A percentile compares a stretch with the other conserved stretches of the same genome.
These are phyloP conservation scores for Eucalyptus virginea DNA, from an alignment of 345 rosid species.

Conservation along the genomic window DNA sequence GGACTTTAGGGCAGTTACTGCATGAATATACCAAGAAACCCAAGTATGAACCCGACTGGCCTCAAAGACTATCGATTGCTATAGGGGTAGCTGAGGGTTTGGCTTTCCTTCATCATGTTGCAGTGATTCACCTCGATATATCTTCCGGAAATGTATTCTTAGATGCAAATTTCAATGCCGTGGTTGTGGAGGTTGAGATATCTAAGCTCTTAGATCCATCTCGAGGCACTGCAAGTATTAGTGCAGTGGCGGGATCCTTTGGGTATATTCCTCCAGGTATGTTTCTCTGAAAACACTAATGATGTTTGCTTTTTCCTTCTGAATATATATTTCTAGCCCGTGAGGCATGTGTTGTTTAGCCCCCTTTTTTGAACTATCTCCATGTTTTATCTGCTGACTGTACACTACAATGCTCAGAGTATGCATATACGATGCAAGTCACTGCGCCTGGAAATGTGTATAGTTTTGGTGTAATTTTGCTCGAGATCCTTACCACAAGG, in stretches of 20 bases:
- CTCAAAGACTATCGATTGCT: constrained; percentile 70
- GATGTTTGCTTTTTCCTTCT: neutral
- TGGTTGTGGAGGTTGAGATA: constrained; percentile 87
- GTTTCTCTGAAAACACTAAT: neutral
- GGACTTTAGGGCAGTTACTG: constrained; percentile 70
- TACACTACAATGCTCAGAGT: constrained; percentile 31
- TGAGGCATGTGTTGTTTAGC: neutral
- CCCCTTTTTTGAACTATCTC: neutral
- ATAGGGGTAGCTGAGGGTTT: constrained; percentile 89
- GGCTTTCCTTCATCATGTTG: constrained; percentile 83
- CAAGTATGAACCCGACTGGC: constrained; percentile 82
- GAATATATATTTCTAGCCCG: neutral
- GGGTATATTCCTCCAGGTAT: constrained; percentile 98
- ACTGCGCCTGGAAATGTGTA: constrained; percentile 93
- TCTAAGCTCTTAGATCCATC: constrained; percentile 79
- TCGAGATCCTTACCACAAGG: constrained; percentile 80
- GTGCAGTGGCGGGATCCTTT: constrained; percentile 89
- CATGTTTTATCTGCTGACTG: neutral
- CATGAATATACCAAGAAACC: constrained; percentile 59
- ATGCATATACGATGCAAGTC: constrained; percentile 91
- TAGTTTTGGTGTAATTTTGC: constrained; percentile 90
- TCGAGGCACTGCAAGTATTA: constrained; percentile 76
- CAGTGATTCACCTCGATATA: constrained; percentile 84
- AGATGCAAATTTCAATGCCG: constrained; percentile 59
- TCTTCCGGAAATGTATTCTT: constrained; percentile 75